Evolutionary conservation across 495 filamentous ascomycete genomes (phyloP).

Genomic region (Penicillium manginii): DNA sequence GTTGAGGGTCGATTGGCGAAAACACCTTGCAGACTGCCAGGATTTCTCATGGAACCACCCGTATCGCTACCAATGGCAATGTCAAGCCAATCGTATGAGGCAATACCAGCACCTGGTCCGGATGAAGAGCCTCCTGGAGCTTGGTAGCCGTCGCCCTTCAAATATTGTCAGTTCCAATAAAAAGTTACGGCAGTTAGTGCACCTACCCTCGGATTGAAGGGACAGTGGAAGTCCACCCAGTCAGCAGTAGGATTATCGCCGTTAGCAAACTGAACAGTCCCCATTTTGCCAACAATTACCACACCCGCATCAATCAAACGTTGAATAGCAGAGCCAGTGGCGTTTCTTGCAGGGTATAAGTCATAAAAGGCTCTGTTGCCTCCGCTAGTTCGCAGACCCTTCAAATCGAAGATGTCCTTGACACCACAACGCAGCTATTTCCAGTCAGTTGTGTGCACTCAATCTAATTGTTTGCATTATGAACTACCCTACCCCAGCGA

Average conservation of each 20-base stretch:
- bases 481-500: conserved; percentile 39
- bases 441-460: background rate
- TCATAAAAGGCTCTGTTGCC: conserved; percentile 47
- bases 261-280: conserved; percentile 50
- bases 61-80: conserved; percentile 52
- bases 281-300: conserved; percentile 53
- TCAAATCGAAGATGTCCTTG: conserved; percentile 50
- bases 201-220: conserved; percentile 44
- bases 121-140: conserved; percentile 41
- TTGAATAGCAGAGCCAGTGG: conserved; percentile 39
- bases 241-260: conserved; percentile 40
- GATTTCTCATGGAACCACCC: conserved; percentile 35
- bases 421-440: conserved; percentile 39
- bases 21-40: conserved; percentile 6
- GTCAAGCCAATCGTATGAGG: conserved; percentile 47
- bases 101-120: conserved; percentile 42
- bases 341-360: conserved; percentile 35
- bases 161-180: background rate
- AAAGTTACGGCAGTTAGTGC: background rate
- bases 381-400: conserved; percentile 44
- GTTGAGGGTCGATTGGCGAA: conserved; percentile 13
- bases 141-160: conserved; percentile 46
- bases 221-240: conserved; percentile 47
- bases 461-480: background rate
- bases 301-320: conserved; percentile 47